These are phyloP conservation scores for Allium sativum DNA, from an alignment of 106 monocot species.

Conservation along the genomic window DNA sequence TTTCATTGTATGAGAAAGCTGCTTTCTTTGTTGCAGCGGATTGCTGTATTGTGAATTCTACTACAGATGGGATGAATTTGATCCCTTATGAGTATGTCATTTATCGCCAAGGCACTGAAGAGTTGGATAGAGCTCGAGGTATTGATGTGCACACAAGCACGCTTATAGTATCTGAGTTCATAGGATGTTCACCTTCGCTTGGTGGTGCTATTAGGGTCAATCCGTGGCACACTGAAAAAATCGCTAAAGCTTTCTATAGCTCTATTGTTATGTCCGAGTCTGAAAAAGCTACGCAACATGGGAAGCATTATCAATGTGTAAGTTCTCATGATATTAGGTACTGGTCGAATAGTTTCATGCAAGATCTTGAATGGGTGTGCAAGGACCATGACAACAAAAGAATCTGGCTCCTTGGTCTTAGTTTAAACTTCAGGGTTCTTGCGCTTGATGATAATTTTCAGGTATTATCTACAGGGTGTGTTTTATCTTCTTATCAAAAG, in stretches of 20 bases:
- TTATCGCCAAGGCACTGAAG: conserved; percentile 37
- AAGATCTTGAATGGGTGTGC: background rate
- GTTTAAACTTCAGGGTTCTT: too few relatives aligned
- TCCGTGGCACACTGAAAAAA: background rate
- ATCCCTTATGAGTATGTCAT: conserved; percentile 51
- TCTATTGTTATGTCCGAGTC: background rate
- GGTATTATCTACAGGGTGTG: too few relatives aligned
- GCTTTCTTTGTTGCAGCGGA: conserved; percentile 43
- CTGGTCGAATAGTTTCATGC: background rate
- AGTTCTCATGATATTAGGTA: background rate
- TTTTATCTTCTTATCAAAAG: too few relatives aligned
- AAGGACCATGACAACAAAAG: too few relatives aligned
- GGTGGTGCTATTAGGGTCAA: background rate
- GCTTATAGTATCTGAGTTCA: background rate
- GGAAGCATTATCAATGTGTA: background rate
- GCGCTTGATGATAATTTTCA: too few relatives aligned
- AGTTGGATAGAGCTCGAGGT: conserved; percentile 4
- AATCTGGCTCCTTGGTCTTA: too few relatives aligned
- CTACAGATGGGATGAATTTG: conserved; percentile 65
- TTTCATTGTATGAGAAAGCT: conserved; percentile 32
- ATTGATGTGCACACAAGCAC: too few relatives aligned
- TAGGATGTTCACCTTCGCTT: background rate
- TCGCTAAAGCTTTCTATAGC: background rate
- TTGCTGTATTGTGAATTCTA: conserved; percentile 46
- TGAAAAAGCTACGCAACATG: background rate